A percentile compares a stretch with the other conserved stretches of the same genome.
Conservation (phyloP, 352 stramenopile species). For the Globisporangium alternatum region DNA sequence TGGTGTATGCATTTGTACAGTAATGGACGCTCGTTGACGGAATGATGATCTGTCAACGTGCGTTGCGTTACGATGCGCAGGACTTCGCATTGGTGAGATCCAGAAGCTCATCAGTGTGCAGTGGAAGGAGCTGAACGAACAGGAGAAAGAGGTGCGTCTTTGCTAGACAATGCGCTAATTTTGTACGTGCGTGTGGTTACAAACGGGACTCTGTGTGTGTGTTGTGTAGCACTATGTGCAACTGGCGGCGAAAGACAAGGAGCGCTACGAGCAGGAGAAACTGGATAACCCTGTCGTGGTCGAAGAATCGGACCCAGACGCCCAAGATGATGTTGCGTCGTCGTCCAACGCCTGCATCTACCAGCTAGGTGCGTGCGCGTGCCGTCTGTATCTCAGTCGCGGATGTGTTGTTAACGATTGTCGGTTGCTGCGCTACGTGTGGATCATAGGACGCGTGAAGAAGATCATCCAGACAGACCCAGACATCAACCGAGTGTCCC, state of each 20-base stretch:
- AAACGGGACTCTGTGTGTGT: background rate
- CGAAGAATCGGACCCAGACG: constrained; percentile 44
- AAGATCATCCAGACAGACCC: constrained; percentile 94
- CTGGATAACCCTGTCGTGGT: constrained; percentile 62
- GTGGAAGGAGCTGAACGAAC: constrained; percentile 83
- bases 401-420: background rate
- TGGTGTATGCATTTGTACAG: background rate
- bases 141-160: constrained; percentile 72
- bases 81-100: constrained; percentile 65
- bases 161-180: too few relatives aligned
- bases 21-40: background rate
- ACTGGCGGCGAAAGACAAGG: constrained; percentile 85
- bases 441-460: constrained; percentile 71
- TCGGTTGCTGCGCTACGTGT: background rate
- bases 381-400: background rate
- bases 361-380: constrained; percentile 32
- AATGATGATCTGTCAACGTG: background rate
- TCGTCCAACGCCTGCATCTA: constrained; percentile 51
- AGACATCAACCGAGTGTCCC: constrained; percentile 89
- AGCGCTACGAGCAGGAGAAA: constrained; percentile 72
- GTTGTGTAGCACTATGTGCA: constrained; percentile 63
- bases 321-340: constrained; percentile 26
- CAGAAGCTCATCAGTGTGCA: constrained; percentile 89
- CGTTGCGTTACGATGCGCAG: constrained; percentile 14
- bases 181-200: background rate